Conservation (phyloP, 495 filamentous ascomycete species). For the Saxophila tyrrhenica region DNA sequence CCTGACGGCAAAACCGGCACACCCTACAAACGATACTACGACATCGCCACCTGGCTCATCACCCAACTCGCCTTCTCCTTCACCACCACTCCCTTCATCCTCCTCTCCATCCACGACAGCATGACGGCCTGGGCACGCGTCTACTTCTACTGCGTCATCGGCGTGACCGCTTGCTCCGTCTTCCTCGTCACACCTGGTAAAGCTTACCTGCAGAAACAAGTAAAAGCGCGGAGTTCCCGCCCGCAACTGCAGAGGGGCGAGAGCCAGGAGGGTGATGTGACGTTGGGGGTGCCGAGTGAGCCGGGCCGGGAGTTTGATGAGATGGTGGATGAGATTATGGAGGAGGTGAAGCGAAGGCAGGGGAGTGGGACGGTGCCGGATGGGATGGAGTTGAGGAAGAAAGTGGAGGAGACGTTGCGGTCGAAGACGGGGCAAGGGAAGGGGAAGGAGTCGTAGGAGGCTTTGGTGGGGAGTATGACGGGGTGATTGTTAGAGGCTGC, state of each 20-base stretch:
- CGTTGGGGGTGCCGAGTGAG: constrained; percentile 69
- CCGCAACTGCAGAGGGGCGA: constrained; percentile 21
- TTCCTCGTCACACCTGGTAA: constrained; percentile 78
- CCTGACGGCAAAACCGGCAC: constrained; percentile 54
- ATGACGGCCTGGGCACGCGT: constrained; percentile 67
- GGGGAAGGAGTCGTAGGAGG: neutral
- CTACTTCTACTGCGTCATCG: constrained; percentile 77
- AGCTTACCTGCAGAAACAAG: constrained; percentile 40
- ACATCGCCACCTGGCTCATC: constrained; percentile 62
- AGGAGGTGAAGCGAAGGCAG: constrained; percentile 53
- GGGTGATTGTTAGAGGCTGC: neutral
- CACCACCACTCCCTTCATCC: constrained; percentile 67
- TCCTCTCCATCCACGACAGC: constrained; percentile 57
- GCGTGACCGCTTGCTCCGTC: constrained; percentile 48
- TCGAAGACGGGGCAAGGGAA: neutral
- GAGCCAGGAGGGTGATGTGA: constrained; percentile 34
- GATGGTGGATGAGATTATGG: constrained; percentile 60
- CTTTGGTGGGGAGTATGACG: neutral
- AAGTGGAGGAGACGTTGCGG: constrained; percentile 15
- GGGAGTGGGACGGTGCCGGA: constrained; percentile 17
- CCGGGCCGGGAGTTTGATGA: constrained; percentile 68
- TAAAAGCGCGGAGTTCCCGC: constrained; percentile 44
- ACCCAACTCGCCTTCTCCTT: constrained; percentile 83
- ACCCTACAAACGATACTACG: constrained; percentile 73
- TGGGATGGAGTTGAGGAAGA: constrained; percentile 13